Conservation (phyloP, 2,329 filamentous ascomycete genomes). For the Atkinsonella hypoxylon region DNA sequence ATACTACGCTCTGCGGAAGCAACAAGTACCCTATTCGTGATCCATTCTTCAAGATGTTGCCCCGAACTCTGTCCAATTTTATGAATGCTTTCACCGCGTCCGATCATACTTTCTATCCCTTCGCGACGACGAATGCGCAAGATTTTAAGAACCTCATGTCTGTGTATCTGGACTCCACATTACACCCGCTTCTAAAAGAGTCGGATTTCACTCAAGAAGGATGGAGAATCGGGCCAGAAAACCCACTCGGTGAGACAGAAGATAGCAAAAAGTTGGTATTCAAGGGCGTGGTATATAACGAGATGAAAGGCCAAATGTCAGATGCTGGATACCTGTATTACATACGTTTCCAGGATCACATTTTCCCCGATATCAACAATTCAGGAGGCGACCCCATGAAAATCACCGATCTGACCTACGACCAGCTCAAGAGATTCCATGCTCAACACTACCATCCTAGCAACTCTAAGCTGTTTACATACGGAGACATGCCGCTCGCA, state of each 20-base stretch:
- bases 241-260: constrained; percentile 49
- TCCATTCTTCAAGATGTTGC: constrained; percentile 99
- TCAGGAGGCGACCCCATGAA: constrained; percentile 93
- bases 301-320: constrained; percentile 99
- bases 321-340: constrained; percentile 95
- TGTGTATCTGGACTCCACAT: constrained; percentile 89
- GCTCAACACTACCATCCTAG: constrained; percentile 92
- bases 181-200: constrained; percentile 79
- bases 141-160: constrained; percentile 95
- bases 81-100: constrained; percentile 98
- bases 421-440: constrained; percentile 80
- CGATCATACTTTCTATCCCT: constrained; percentile 95
- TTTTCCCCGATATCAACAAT: constrained; percentile 91
- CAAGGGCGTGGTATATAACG: constrained; percentile 97
- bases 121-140: constrained; percentile 89
- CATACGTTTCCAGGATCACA: constrained; percentile 86
- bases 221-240: constrained; percentile 90
- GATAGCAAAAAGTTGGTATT: constrained; percentile 68
- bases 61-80: constrained; percentile 94
- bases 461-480: constrained; percentile 92
- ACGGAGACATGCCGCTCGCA: constrained; percentile 78
- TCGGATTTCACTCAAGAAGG: constrained; percentile 94
- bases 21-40: constrained; percentile 95
- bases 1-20: constrained; percentile 92
- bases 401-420: constrained; percentile 89